Evolutionary conservation across 371 early-diverging fungal species (phyloP), one percentile per base, ranked within the genome.

Genomic region (Circinella umbellata): DNA sequence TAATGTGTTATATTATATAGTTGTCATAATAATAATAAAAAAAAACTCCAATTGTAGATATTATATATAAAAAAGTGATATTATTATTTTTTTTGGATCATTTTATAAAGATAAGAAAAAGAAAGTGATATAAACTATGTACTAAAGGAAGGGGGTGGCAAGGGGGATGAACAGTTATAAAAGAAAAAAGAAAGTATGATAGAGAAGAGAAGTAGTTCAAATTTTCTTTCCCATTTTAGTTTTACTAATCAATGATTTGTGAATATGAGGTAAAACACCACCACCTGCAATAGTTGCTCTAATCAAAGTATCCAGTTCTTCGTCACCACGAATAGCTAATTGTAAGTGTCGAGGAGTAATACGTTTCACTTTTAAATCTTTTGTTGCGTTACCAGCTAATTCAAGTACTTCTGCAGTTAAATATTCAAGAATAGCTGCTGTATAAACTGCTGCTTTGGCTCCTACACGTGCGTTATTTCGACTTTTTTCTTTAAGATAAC

Each of bases 221-320:
- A 75, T 74, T 74, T 86, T 87, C 75, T 86, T 85, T 47, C 83
- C 84, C 66, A 78, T 81, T 80, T 87, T 79, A 70, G 85, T 81
- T 71, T 88, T 86, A 77, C 86, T 83, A 87, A 80, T 76, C 67
- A 92, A 85, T 62, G 87, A 86, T 76, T 90, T 90, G 77, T 92
- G 92, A 72, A 92, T 92, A 70, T 92, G 89, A 71, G 90, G 90
- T 68, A 91, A 77, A 34, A 93, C 94, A 88, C 93, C 93, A 80
- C 96, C 96, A 67, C 94, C 94, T 38, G 96, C 94, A 79, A 95
- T 95, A 49, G 96, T 95, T 37, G 95, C 95, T 70, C 91, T 90
- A 76, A 95, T 93, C 67, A 95, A 84, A 47, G 90, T 81, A 77
- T 95, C 94, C 74, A 95, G 81, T 75, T 95, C 96, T 78, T 95